Evolutionary conservation across 1,284 basidiomycete species (phyloP), one percentile per base, ranked within the genome.

Genomic region (Puccinia hordei): DNA sequence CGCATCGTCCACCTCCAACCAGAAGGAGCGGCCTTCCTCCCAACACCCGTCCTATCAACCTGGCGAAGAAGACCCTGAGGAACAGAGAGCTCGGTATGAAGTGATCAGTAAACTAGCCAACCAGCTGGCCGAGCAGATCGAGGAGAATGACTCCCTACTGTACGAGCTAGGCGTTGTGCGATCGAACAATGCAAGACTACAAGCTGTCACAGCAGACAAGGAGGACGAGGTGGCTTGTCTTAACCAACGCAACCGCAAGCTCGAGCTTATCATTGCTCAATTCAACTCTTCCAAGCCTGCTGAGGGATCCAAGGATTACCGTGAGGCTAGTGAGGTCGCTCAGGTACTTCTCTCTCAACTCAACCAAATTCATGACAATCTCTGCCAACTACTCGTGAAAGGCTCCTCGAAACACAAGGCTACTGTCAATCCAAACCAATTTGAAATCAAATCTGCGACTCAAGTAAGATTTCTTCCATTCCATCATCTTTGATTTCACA

Each of bases 151-250:
- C 44, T 24, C 8, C 10, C n/a, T 74, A n/a, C 55, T 61, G 0
- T 74, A 38, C 33, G 57, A 74, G 22, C 46, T 74, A 2, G 73
- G 73, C 9, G 38, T 74, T 12, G 27, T 74, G 12, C 53, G 73
- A 33, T 57, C 73, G 13, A 74, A 38, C 13, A 38, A 74, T 46
- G 57, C 73, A n/a, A 15, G 73, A 5, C 41, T 74, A 41, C 73
- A 74, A 24, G 49, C 73, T 17, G 33, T 59, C 19, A 19, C 38
- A 15, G 41, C 57, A 2, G 73, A 74, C 59, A 74, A 41, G 55
- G 73, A 57, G 10, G 73, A 74, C 41, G 35, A 74, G 55, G 41
- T 74, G 24, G 53, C 51, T 3, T 74, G 57, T 63, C 46, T 74
- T 6, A 44, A 46, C 59, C 38, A 74, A 24, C 49, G 35, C 12